phyloP scores from a whole-genome alignment of 108 stramenopile species.

The Fistulifera solaris region DNA sequence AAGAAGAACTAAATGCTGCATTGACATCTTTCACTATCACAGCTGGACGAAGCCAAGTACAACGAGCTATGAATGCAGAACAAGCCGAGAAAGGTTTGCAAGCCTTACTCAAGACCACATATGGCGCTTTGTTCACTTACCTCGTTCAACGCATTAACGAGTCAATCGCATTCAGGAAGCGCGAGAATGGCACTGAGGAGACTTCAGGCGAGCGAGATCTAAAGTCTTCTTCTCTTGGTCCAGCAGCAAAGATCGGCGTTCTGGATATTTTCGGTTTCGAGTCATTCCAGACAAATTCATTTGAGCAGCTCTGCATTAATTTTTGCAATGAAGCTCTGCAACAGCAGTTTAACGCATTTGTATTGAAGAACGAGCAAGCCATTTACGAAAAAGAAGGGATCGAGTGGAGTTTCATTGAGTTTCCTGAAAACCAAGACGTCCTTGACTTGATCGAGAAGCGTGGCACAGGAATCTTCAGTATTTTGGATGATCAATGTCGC shows the following conservation, averaged over 20 bases:
- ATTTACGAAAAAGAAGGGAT: constrained; percentile 82
- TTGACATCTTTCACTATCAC: constrained; percentile 66
- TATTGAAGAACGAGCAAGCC: constrained; percentile 78
- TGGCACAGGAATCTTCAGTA: constrained; percentile 59
- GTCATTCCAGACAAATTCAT: constrained; percentile 76
- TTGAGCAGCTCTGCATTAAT: constrained; percentile 96
- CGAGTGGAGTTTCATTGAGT: constrained; percentile 80
- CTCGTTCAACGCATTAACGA: constrained; percentile 79
- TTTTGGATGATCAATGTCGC: constrained; percentile 78
- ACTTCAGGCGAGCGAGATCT: not conserved
- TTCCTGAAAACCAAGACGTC: constrained; percentile 94
- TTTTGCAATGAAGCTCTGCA: constrained; percentile 90
- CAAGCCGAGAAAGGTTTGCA: constrained; percentile 85
- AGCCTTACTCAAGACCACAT: constrained; percentile 90
- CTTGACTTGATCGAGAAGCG: constrained; percentile 88
- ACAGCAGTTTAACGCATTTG: constrained; percentile 88
- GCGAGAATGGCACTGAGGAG: constrained; percentile 7
- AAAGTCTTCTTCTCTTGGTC: not conserved
- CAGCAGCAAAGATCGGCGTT: constrained; percentile 75
- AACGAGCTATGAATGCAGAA: constrained; percentile 43
- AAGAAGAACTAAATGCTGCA: constrained; percentile 60
- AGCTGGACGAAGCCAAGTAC: constrained; percentile 59
- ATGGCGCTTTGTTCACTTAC: constrained; percentile 76
- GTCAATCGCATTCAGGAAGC: constrained; percentile 43
- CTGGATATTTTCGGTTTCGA: constrained; percentile 99